Evolutionary conservation across 345 rosid genomes (phyloP).

Genomic region (Pistacia vera): DNA sequence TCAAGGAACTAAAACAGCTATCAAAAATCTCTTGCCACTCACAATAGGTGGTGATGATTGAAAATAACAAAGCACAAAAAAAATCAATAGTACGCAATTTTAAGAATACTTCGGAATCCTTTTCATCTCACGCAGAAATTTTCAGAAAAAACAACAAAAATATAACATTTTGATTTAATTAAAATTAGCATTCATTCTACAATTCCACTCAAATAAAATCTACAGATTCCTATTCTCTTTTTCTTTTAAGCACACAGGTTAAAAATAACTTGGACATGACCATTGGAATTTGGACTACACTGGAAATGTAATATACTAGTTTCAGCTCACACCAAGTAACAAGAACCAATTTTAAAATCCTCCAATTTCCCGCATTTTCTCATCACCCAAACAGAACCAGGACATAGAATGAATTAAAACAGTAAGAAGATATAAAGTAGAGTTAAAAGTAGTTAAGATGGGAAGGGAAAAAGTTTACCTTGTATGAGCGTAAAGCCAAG

Average conservation of each 20-base stretch:
- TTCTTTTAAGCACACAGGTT: background rate
- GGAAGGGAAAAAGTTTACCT: slow-evolving; percentile 24
- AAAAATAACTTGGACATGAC: background rate
- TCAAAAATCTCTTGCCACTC: background rate
- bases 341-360: background rate
- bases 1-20: background rate
- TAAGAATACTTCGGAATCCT: no score
- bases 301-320: background rate
- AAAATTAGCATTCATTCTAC: background rate
- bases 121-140: no score
- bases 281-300: background rate
- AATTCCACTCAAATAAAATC: background rate
- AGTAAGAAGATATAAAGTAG: background rate
- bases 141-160: background rate
- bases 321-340: background rate
- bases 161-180: background rate
- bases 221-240: background rate
- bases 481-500: background rate
- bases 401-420: background rate
- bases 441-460: background rate
- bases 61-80: background rate
- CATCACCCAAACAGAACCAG: slow-evolving; percentile 9
- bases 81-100: background rate
- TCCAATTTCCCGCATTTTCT: slow-evolving; percentile 5
- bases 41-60: background rate